Percentiles rank a stretch among this genome's conserved stretches.
Evolutionary conservation across 2,329 filamentous ascomycete genomes (phyloP).

Genomic region (Ceratocystis smalleyi): DNA sequence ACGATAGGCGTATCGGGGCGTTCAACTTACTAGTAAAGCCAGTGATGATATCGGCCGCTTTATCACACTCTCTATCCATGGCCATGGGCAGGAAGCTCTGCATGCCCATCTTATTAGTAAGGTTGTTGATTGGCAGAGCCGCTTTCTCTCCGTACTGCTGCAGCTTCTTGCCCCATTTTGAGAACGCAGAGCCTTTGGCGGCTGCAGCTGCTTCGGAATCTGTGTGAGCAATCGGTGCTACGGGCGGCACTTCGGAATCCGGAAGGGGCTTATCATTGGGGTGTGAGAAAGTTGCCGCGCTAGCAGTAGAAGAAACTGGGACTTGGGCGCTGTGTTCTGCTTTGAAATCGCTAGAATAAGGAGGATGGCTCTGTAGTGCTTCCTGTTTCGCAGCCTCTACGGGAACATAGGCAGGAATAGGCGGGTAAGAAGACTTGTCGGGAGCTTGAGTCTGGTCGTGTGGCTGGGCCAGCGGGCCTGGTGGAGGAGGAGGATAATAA

Average conservation of each 20-base stretch:
- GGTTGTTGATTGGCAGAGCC: constrained; percentile 51
- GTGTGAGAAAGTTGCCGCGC: not conserved
- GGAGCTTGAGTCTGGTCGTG: constrained; percentile 3
- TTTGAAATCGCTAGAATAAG: not conserved
- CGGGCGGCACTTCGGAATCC: not conserved
- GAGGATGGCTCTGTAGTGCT: constrained; percentile 3
- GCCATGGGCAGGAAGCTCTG: constrained; percentile 79
- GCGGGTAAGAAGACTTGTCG: constrained; percentile 14
- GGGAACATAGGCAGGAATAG: constrained; percentile 8
- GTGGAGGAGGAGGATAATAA: constrained; percentile 17
- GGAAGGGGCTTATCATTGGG: not conserved
- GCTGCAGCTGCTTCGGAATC: not conserved
- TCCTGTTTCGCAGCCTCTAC: constrained; percentile 3
- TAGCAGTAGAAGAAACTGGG: not conserved
- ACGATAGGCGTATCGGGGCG: not conserved
- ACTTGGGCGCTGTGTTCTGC: not conserved
- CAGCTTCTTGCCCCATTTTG: constrained; percentile 16
- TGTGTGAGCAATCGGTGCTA: not conserved
- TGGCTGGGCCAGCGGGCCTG: constrained; percentile 9
- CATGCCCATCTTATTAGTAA: constrained; percentile 67
- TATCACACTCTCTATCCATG: constrained; percentile 79
- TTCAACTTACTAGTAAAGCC: constrained; percentile 63
- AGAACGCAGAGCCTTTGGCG: constrained; percentile 1
- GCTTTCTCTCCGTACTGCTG: constrained; percentile 17
- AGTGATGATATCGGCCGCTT: constrained; percentile 68